phyloP scores from a whole-genome alignment of 2,329 filamentous ascomycete species.

The Fusarium coicis region DNA sequence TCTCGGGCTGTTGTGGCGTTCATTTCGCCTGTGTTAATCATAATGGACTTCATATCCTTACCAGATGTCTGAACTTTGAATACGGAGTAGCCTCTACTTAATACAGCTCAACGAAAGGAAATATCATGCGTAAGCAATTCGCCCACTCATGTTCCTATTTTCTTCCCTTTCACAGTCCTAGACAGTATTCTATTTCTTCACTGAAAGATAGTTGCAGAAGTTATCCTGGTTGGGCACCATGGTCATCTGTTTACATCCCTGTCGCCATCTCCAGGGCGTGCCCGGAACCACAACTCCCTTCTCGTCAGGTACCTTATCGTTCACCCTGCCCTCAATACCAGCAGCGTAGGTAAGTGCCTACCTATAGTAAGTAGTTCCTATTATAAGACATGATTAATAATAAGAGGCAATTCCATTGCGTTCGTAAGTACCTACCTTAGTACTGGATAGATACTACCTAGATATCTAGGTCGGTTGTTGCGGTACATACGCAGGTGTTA shows the following conservation, averaged over 20 bases:
- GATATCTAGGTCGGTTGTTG: not conserved
- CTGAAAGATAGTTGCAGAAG: not conserved
- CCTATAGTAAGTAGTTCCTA: not conserved
- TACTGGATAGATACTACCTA: not conserved
- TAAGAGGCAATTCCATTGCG: constrained; percentile 8
- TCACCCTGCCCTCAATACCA: not conserved
- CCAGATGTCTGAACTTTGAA: not conserved
- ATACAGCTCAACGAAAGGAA: not conserved
- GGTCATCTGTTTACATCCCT: constrained; percentile 24
- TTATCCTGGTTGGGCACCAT: constrained; percentile 9
- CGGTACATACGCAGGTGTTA: not conserved
- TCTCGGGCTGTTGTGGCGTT: constrained; percentile 19
- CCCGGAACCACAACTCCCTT: constrained; percentile 20
- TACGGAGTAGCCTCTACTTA: not conserved
- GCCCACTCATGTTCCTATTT: not conserved
- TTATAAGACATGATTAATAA: not conserved
- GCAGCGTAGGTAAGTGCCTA: not conserved
- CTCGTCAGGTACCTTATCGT: not conserved
- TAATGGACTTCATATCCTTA: constrained; percentile 1
- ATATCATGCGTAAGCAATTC: not conserved
- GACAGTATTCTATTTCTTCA: not conserved
- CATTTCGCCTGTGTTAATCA: constrained; percentile 24
- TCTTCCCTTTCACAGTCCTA: not conserved
- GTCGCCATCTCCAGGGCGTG: constrained; percentile 28
- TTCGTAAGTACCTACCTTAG: not conserved